Conservation (phyloP, 495 filamentous ascomycete species). For the Tuber aestivum region DNA sequence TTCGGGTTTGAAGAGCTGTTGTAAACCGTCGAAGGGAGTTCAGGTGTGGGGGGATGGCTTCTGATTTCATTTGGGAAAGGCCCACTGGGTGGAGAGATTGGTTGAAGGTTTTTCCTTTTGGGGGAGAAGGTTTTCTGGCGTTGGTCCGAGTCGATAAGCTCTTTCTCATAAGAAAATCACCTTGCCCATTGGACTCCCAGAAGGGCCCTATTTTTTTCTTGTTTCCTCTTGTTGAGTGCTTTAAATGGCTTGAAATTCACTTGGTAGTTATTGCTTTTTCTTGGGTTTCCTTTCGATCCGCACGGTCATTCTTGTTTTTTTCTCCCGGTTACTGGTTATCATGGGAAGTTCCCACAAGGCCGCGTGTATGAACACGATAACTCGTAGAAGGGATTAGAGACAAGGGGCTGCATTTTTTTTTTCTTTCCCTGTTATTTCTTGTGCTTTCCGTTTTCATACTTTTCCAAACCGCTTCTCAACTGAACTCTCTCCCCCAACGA, state of each 20-base stretch:
- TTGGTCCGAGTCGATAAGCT: conserved; percentile 1
- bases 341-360: neutral
- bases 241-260: conserved; percentile 29
- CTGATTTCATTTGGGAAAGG: neutral
- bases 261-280: conserved; percentile 20
- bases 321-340: neutral
- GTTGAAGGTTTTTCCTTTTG: neutral
- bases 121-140: neutral
- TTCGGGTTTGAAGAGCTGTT: conserved; percentile 59
- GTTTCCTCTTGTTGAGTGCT: conserved; percentile 23
- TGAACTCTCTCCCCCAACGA: neutral
- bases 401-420: neutral
- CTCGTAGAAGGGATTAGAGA: neutral
- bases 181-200: neutral
- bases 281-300: conserved; percentile 10
- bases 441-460: neutral
- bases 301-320: conserved; percentile 12
- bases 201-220: conserved; percentile 14
- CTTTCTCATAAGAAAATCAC: neutral
- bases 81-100: neutral
- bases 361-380: neutral
- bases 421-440: neutral
- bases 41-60: neutral
- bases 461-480: neutral
- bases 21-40: conserved; percentile 25